Evolutionary conservation across 2,329 filamentous ascomycete genomes (phyloP).

Genomic region (Pseudocercospora musae): DNA sequence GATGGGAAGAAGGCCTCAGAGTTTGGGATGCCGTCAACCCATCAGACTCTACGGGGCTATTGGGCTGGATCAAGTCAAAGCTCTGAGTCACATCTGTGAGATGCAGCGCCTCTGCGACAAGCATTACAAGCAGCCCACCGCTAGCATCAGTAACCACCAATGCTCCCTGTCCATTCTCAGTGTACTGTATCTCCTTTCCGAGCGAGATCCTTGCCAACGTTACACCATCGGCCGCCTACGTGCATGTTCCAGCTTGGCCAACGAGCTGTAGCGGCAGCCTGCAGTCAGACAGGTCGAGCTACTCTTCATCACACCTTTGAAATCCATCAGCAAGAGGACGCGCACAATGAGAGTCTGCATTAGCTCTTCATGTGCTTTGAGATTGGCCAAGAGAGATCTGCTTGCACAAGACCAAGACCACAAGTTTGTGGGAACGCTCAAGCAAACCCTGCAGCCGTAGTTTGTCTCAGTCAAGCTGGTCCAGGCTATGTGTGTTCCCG

Average conservation of each 20-base stretch:
- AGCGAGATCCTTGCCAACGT: neutral
- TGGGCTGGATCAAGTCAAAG: constrained; percentile 27
- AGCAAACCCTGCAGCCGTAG: neutral
- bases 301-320: neutral
- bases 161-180: neutral
- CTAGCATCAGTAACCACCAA: neutral
- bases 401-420: neutral
- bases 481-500: neutral
- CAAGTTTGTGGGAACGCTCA: neutral
- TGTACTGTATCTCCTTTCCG: neutral
- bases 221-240: neutral
- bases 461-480: constrained; percentile 1
- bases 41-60: constrained; percentile 17
- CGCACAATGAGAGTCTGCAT: neutral
- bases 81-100: constrained; percentile 13
- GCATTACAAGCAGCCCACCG: neutral
- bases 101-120: neutral
- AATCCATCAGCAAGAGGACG: neutral
- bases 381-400: neutral
- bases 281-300: neutral
- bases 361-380: neutral
- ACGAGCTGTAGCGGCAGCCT: neutral
- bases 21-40: constrained; percentile 46
- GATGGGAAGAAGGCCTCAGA: constrained; percentile 47
- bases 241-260: neutral